Percentiles rank a stretch among this genome's conserved stretches.
phyloP scores from a whole-genome alignment of 805 yeast species.

The Sugiyamaella americana region DNA sequence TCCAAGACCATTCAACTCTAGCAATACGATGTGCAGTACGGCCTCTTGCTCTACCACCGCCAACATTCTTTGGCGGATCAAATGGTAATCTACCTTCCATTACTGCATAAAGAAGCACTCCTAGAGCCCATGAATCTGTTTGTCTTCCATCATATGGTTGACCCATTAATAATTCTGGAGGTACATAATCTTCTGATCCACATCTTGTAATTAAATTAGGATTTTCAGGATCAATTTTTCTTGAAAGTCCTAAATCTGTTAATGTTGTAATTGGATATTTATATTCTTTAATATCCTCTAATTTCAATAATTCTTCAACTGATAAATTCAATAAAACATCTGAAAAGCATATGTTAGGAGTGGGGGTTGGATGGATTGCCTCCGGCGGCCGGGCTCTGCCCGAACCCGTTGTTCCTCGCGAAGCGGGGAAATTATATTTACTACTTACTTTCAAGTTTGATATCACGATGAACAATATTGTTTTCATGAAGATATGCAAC shows the following conservation, averaged over 20 bases:
- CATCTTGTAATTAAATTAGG: slow-evolving; percentile 79
- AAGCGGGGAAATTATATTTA: slow-evolving; percentile 24
- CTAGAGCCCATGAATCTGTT: slow-evolving; percentile 92
- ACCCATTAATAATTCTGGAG: slow-evolving; percentile 91
- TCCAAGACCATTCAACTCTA: slow-evolving; percentile 89
- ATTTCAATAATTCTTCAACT: slow-evolving; percentile 30
- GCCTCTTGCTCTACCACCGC: slow-evolving; percentile 37
- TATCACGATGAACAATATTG: slow-evolving; percentile 79
- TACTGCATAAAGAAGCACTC: slow-evolving; percentile 80
- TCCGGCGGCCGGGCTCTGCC: background rate
- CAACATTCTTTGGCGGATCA: slow-evolving; percentile 59
- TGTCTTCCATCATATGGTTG: slow-evolving; percentile 84
- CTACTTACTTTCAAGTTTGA: slow-evolving; percentile 66
- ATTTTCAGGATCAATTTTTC: slow-evolving; percentile 51
- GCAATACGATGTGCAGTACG: slow-evolving; percentile 86
- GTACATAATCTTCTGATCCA: slow-evolving; percentile 94
- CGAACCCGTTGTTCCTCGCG: background rate
- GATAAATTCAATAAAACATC: slow-evolving; percentile 34
- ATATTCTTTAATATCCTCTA: slow-evolving; percentile 17
- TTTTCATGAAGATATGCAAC: slow-evolving; percentile 63
- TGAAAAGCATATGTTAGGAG: slow-evolving; percentile 3
- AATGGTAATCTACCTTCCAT: slow-evolving; percentile 87
- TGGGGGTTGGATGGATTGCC: background rate
- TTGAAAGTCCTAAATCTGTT: slow-evolving; percentile 87
- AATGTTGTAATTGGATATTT: slow-evolving; percentile 46